Base-by-base conservation (phyloP, 495 filamentous ascomycete genomes). In the Pseudevernia furfuracea region DNA sequence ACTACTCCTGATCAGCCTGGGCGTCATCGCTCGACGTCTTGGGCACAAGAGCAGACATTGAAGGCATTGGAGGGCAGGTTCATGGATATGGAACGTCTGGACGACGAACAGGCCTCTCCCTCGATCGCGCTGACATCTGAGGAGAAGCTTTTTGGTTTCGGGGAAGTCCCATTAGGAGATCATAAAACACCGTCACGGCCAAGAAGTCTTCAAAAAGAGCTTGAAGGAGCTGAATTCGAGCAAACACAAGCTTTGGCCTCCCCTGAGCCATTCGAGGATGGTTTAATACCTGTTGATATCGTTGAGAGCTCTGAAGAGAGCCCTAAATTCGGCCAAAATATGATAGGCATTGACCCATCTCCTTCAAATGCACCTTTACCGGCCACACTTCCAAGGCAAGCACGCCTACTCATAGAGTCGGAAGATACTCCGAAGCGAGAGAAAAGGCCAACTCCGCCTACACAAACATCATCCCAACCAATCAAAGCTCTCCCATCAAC, bases 1-100 rank as follows among this genome's bases (percentile, higher is more conserved):
- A 66, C 60, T 34, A 71, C 67, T 3, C 69, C 67, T 34, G 66
- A 63, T 23, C 68, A 64, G 44, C 46, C 58, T 34, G 21, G n/a
- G 17, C 63, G 57, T 58, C 60, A 60, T 44, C 32, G 30, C 21
- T 68, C 71, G 1, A 44, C 52, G 30, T 49, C 63, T 32, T 67
- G 64, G 60, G 70, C 68, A 7, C 69, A 72, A 44, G 67, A 70
- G 32, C 67, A 73, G 58, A 69, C 73, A 28, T 44, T 74, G 41
- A 65, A 58, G 36, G 71, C 68, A 28, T 46, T 75, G 12, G 73
- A 74, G 61, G 74, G 74, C 8, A 63, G 57, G 28, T 49, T 52
- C 37, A 32, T 28, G 21, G 39, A 62, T 36, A 19, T 57, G 65
- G 57, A 44, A 30, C 30, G 57, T 43, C 53, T 44, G 8, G 53